Base-by-base conservation (phyloP, 192 early-diverging fungal genomes). In the Backusella westeae region DNA sequence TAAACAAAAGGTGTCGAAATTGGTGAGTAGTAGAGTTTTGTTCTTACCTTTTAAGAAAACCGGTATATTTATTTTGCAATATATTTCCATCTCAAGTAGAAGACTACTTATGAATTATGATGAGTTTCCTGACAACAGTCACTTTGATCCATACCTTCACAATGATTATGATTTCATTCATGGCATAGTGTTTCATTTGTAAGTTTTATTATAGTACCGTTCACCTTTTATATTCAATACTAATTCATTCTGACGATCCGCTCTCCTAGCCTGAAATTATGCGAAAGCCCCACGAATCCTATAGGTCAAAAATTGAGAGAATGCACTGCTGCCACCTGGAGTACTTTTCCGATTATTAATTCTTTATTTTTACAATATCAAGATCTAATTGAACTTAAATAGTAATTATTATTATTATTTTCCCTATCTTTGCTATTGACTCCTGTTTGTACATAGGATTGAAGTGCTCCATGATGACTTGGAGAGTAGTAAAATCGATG, bases 141-240 rank as follows among this genome's bases (percentile, higher is more conserved):
- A 42, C 23, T 42, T 70, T 15, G 69, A 42, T 10, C 69, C 69
- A 1, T 70, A 12, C 69, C 23, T 70, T 14, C 23, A 44, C 23
- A 44, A 44, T 44, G 69, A 70, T 46, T 46, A 70, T 9, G 69
- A 70, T n/a, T 70, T 70, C 21, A 44, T 70, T 12, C 69, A 70
- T 70, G 39, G n/a, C 23, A 44, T 36, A 36, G n/a, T 69, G 19
- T 69, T 42, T 69, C 38, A 69, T 69, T 69, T 41, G 68, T 69
- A 69, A 41, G 38, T 29, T 36, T 69, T 69, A 69, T 4, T 69
- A 42, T n/a, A 69, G 39, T 39, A 35, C 9, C 19, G 4, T 71
- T 71, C 69, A 71, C 26, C 69, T 32, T 71, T 71, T 71, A 69
- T 69, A 69, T 69, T 19, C 9, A 23, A 29, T 71, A 32, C 6